Base-by-base conservation (phyloP, 208 protist genomes). In the Acanthamoeba royreba region DNA sequence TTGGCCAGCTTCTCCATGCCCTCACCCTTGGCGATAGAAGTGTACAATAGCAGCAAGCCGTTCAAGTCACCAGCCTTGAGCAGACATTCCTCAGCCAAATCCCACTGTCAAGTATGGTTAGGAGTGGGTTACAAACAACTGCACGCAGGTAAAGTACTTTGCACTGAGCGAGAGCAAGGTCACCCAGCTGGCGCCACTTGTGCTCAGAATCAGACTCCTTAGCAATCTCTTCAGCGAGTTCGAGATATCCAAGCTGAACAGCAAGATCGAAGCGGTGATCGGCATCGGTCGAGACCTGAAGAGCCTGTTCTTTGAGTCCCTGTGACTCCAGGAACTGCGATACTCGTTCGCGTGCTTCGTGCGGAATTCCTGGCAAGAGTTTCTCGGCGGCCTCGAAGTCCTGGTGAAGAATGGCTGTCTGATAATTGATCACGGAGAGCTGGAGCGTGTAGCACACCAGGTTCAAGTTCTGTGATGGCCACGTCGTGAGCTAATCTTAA, bases 251-350 rank as follows among this genome's bases (percentile, higher is more conserved):
- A 4, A 99, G 96, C 94, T 98, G 96, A 42, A 99, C 85, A 28
- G 98, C 98, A 9, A 99, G 95, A 63, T 99, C 97, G 95, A 99
- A 99, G 83, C 97, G 96, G 93, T 99, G 98, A 90, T 99, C 98
- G 17, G 98, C 94, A 83, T 99, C 99, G 0, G 96, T 98, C n/a
- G 98, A 97, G 19, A 99, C 96, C 19, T 98, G 94, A 0, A 99
- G 95, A 11, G 99, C 99, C 93, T 98, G 94, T 87, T 99, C 98
- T n/a, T 79, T 66, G 55, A 46, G 31, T 45, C 49, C 87, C 79
- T 98, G 98, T 11, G 98, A 94, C 96, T 99, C 98, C 38, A 99
- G 95, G 94, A 99, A 99, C 42, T 97, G 97, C 9, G 99, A 98
- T 43, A 99, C 96, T 91, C 97, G 97, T 95, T 98, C 96, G 47